Evolutionary conservation across 225 moss, liverwort and hornwort species (phyloP).

Genomic region (Marchantia polymorpha): DNA sequence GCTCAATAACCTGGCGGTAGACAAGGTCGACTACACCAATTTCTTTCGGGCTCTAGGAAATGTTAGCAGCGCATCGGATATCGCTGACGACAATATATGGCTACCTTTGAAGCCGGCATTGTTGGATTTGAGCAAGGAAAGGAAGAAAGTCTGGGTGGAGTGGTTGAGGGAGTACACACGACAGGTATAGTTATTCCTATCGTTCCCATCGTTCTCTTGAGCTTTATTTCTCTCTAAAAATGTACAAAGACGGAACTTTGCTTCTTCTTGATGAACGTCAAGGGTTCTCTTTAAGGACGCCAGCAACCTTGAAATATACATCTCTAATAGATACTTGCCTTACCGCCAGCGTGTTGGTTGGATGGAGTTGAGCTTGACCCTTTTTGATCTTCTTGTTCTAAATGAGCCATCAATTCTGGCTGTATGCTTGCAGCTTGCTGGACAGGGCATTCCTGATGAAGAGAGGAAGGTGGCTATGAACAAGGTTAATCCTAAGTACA

Average conservation of each 20-base stretch:
- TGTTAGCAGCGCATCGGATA: slow-evolving; percentile 52
- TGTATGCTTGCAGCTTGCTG: slow-evolving; percentile 50
- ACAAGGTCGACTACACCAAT: slow-evolving; percentile 98
- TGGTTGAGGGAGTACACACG: slow-evolving; percentile 84
- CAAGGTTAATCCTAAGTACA: slow-evolving; percentile 86
- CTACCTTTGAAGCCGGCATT: slow-evolving; percentile 79
- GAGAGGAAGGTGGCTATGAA: slow-evolving; percentile 72
- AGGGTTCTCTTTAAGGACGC: too few relatives aligned
- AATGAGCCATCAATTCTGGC: neutral
- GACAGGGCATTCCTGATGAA: slow-evolving; percentile 60
- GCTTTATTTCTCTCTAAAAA: neutral
- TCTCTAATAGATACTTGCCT: too few relatives aligned
- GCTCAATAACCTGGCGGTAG: slow-evolving; percentile 77
- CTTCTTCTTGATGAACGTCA: too few relatives aligned
- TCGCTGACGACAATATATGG: slow-evolving; percentile 65
- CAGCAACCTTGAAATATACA: too few relatives aligned
- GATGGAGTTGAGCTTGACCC: neutral
- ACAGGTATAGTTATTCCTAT: slow-evolving; percentile 46
- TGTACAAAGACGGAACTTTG: too few relatives aligned
- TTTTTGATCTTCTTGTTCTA: neutral
- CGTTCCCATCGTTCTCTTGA: too few relatives aligned
- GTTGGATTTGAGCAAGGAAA: slow-evolving; percentile 83
- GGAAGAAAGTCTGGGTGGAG: slow-evolving; percentile 87
- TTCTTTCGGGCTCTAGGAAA: slow-evolving; percentile 87
- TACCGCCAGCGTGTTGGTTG: too few relatives aligned